These are phyloP conservation scores for Leccinum incarnatum DNA, from an alignment of 768 basidiomycete genomes.

Conservation along the genomic window DNA sequence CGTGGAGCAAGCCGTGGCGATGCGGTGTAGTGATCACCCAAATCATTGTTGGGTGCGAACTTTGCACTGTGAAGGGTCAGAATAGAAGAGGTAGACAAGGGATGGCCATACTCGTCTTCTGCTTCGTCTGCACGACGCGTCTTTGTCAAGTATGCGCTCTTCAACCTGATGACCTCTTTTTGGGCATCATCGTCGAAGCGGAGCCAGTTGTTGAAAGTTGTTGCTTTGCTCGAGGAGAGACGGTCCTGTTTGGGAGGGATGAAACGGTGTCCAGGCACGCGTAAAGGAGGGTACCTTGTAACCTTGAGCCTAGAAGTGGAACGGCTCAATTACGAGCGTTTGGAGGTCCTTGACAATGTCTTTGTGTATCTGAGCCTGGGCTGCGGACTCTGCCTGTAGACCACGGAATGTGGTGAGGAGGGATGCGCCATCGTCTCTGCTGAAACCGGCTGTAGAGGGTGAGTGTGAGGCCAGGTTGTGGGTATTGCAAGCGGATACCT, in stretches of 20 bases:
- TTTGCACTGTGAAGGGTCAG: conserved; percentile 57
- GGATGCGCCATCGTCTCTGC: conserved; percentile 82
- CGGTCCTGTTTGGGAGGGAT: conserved; percentile 47
- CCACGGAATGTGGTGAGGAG: conserved; percentile 77
- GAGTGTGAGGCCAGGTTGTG: conserved; percentile 5
- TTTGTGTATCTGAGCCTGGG: conserved; percentile 74
- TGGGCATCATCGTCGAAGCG: conserved; percentile 68
- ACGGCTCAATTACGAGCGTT: conserved; percentile 75
- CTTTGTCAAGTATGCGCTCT: conserved; percentile 74
- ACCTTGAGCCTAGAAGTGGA: conserved; percentile 70
- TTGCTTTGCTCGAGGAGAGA: conserved; percentile 53
- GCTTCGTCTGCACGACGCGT: conserved; percentile 85
- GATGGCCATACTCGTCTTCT: conserved; percentile 79
- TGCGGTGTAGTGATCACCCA: conserved; percentile 74
- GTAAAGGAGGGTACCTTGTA: conserved; percentile 53
- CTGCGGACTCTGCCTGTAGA: conserved; percentile 66
- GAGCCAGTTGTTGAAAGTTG: conserved; percentile 65
- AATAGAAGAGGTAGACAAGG: not conserved
- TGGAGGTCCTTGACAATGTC: conserved; percentile 72
- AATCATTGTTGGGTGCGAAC: conserved; percentile 72
- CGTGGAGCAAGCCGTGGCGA: conserved; percentile 67
- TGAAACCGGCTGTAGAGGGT: conserved; percentile 58
- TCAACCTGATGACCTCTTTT: conserved; percentile 64
- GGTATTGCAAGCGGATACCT: conserved; percentile 35
- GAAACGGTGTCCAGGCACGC: conserved; percentile 8